Conservation (phyloP, 805 yeast species). For the Torulaspora microellipsoides region DNA sequence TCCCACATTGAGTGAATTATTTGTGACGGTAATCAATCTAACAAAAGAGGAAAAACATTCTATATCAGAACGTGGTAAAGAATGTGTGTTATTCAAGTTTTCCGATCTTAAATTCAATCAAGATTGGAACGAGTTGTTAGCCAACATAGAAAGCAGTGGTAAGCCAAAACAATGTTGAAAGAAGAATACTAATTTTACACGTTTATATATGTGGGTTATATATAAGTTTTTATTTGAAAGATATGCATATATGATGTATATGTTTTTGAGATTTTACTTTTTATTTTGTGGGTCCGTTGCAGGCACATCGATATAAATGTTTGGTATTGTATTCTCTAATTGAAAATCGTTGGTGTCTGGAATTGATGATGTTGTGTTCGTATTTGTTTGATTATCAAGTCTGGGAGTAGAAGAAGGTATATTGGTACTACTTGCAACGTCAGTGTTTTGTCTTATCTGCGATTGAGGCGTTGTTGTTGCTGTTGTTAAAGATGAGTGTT, state of each 20-base stretch:
- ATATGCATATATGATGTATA: no score
- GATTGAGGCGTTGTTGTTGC: constrained; percentile 3
- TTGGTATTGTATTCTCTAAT: constrained; percentile 11
- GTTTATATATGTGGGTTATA: not conserved
- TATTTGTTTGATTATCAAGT: constrained; percentile 19
- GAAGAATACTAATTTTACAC: constrained; percentile 6
- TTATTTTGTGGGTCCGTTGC: constrained; percentile 5
- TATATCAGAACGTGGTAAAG: constrained; percentile 45
- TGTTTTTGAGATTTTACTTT: not conserved
- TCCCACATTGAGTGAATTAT: constrained; percentile 47
- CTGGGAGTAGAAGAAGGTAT: constrained; percentile 14
- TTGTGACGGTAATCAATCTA: constrained; percentile 42
- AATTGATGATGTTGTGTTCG: constrained; percentile 23
- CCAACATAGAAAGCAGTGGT: constrained; percentile 9
- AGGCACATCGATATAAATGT: constrained; percentile 10
- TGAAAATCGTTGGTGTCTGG: constrained; percentile 26
- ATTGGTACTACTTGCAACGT: constrained; percentile 4
- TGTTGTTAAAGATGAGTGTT: constrained; percentile 3
- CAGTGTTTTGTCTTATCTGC: constrained; percentile 1
- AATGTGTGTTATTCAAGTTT: constrained; percentile 49
- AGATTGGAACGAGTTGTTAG: constrained; percentile 45
- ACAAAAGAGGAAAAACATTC: constrained; percentile 35
- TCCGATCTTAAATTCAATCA: constrained; percentile 54
- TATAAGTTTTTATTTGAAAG: not conserved
- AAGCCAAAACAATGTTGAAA: not conserved